A percentile compares a stretch with the other conserved stretches of the same genome.
Conservation (phyloP, 1,139 yeast species). For the Zygosaccharomyces sapae region DNA sequence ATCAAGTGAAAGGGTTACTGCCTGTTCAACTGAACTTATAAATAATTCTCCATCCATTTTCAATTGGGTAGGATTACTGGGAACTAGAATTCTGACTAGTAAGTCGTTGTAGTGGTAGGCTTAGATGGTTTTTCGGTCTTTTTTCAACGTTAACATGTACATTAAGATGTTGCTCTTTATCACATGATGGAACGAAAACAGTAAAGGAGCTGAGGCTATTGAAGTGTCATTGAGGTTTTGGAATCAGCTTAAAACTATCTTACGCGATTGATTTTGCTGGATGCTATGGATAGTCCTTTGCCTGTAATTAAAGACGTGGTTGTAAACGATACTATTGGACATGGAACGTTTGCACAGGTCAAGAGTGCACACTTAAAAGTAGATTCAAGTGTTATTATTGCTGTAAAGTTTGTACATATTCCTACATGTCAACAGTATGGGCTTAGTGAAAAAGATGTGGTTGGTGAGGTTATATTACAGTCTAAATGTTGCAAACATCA, state of each 20-base stretch:
- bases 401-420: conserved; percentile 55
- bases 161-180: background rate
- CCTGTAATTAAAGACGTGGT: conserved; percentile 39
- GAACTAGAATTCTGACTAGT: background rate
- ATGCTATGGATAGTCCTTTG: conserved; percentile 26
- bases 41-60: conserved; percentile 30
- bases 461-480: conserved; percentile 52
- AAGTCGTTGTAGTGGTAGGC: background rate
- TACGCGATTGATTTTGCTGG: conserved; percentile 10
- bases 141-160: background rate
- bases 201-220: background rate
- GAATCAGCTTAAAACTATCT: background rate
- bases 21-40: conserved; percentile 23
- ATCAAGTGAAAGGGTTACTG: conserved; percentile 25
- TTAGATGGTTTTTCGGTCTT: background rate
- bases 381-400: conserved; percentile 40
- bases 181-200: background rate
- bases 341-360: conserved; percentile 47
- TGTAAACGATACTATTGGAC: conserved; percentile 43
- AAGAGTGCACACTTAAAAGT: conserved; percentile 36
- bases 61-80: background rate
- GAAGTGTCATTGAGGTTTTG: background rate
- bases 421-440: conserved; percentile 45
- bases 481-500: conserved; percentile 53
- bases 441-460: conserved; percentile 44